A percentile compares a stretch with the other conserved stretches of the same genome.
Conservation (phyloP, 1,139 yeast genomes). For the Geotrichum phurueaensis region DNA sequence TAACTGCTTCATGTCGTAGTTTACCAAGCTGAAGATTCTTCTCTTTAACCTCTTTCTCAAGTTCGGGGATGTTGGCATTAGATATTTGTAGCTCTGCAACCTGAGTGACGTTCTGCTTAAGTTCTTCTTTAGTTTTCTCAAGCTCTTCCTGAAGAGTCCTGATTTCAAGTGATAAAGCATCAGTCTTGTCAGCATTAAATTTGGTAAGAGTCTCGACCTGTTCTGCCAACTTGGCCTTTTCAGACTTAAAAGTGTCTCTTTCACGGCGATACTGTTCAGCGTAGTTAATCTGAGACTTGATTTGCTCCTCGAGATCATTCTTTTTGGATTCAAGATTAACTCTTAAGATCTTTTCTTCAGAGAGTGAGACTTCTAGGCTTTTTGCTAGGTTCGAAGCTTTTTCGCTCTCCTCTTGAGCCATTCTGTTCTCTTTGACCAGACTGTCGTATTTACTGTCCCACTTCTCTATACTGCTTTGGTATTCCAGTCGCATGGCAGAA, state of each 20-base stretch:
- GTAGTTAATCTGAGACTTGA: conserved; percentile 13
- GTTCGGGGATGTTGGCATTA: conserved; percentile 28
- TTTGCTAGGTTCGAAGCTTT: conserved; percentile 38
- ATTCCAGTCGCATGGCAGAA: conserved; percentile 43
- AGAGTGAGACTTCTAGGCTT: conserved; percentile 38
- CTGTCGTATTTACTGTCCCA: conserved; percentile 41
- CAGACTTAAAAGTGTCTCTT: conserved; percentile 12
- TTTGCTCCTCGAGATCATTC: conserved; percentile 15
- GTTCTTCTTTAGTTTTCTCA: neutral
- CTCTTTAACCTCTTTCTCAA: conserved; percentile 56
- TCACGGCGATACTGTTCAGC: conserved; percentile 17
- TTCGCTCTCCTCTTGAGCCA: conserved; percentile 28
- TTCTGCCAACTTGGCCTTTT: neutral
- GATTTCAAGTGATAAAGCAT: neutral
- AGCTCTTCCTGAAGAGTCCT: conserved; percentile 1
- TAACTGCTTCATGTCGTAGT: conserved; percentile 91
- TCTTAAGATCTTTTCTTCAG: conserved; percentile 32
- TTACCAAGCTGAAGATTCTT: conserved; percentile 81
- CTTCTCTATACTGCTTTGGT: conserved; percentile 34
- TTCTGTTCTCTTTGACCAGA: conserved; percentile 15
- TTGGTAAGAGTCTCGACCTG: neutral
- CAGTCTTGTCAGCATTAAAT: neutral
- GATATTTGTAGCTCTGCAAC: conserved; percentile 31
- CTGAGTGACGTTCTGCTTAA: conserved; percentile 4
- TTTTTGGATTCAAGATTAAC: conserved; percentile 24